A percentile compares a stretch with the other conserved stretches of the same genome.
Evolutionary conservation across 73 alveolate species (phyloP).

Genomic region (Tetrahymena thermophila): DNA sequence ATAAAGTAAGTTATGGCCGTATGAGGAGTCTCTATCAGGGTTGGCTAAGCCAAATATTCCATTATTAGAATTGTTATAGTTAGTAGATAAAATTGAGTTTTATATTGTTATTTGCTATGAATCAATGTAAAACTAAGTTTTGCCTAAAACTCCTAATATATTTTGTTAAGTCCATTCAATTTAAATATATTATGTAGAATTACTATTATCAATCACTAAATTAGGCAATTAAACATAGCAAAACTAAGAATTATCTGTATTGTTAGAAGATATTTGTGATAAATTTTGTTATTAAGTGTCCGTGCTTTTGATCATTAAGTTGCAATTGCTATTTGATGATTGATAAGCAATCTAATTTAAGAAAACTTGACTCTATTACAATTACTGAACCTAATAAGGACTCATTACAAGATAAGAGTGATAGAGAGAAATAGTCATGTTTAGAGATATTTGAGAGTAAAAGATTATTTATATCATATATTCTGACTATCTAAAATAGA

Average conservation of each 20-base stretch:
- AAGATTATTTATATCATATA: not conserved
- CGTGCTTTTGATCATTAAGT: not conserved
- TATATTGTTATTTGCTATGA: not conserved
- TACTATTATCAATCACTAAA: not conserved
- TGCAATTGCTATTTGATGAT: not conserved
- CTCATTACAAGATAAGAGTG: not conserved
- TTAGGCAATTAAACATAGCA: not conserved
- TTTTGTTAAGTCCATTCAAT: not conserved
- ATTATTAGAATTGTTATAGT: not conserved
- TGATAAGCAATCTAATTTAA: not conserved
- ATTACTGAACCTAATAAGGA: not conserved
- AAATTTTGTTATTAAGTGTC: not conserved
- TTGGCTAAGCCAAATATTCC: not conserved
- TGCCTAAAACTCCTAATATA: not conserved
- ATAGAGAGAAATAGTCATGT: not conserved
- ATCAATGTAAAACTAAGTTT: not conserved
- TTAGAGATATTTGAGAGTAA: not conserved
- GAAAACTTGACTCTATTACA: not conserved
- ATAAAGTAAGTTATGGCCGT: not conserved
- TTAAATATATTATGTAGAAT: not conserved
- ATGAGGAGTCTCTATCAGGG: not conserved
- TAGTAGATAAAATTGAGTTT: not conserved
- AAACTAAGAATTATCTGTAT: not conserved
- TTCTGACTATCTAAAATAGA: not conserved
- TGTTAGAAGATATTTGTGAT: not conserved